Evolutionary conservation across 148 eudicot species (phyloP).

Genomic region (Amaranthus cruentus): DNA sequence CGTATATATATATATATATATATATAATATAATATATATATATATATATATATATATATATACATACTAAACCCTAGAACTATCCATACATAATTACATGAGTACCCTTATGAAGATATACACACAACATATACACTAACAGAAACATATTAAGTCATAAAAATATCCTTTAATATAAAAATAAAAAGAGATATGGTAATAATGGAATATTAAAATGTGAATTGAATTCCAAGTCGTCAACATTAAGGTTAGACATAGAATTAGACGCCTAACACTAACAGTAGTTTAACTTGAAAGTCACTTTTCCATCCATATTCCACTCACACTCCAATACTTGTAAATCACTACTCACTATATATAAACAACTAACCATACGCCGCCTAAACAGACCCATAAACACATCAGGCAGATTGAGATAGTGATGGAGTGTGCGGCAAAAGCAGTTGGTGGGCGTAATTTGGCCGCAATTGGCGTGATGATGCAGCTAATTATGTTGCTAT

Average conservation of each 20-base stretch:
- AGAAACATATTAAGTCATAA: too few species aligned
- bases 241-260: conserved; percentile 1
- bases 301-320: background rate
- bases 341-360: background rate
- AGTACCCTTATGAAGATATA: too few species aligned
- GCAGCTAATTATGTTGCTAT: conserved; percentile 1
- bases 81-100: too few species aligned
- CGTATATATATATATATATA: too few species aligned
- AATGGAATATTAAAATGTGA: background rate
- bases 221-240: background rate
- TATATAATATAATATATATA: too few species aligned
- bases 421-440: background rate
- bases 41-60: too few species aligned
- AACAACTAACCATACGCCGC: background rate
- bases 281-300: conserved; percentile 1
- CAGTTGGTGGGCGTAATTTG: background rate
- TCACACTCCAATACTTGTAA: background rate
- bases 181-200: too few species aligned
- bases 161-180: too few species aligned
- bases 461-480: background rate
- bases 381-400: background rate
- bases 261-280: background rate
- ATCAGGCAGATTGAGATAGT: background rate
- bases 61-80: too few species aligned
- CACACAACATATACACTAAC: too few species aligned